Conservation (phyloP, 768 basidiomycete genomes). For the Grammothele lineata region DNA sequence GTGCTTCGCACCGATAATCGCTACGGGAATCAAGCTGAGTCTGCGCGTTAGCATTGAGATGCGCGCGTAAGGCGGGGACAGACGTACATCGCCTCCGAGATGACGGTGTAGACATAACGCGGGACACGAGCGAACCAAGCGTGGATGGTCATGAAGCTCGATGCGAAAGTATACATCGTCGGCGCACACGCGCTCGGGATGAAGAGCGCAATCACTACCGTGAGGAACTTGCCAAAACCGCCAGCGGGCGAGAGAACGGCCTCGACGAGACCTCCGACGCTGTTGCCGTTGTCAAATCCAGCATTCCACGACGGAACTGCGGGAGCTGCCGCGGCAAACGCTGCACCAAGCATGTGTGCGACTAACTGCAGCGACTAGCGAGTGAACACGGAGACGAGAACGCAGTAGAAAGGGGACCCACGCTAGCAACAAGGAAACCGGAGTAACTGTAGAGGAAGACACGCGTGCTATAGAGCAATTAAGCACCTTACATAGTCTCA, state of each 20-base stretch:
- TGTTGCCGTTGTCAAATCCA: conserved; percentile 35
- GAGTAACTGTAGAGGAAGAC: conserved; percentile 44
- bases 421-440: conserved; percentile 40
- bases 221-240: conserved; percentile 44
- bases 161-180: conserved; percentile 53
- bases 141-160: conserved; percentile 39
- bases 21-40: conserved; percentile 40
- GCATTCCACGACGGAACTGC: conserved; percentile 35
- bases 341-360: conserved; percentile 40
- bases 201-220: conserved; percentile 47
- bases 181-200: conserved; percentile 54
- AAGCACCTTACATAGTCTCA: not conserved
- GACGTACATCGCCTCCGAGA: conserved; percentile 42
- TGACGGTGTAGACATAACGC: conserved; percentile 42
- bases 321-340: conserved; percentile 40
- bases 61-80: not conserved
- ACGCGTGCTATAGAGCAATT: conserved; percentile 24
- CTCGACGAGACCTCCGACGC: conserved; percentile 40
- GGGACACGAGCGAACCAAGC: conserved; percentile 34
- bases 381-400: not conserved
- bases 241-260: conserved; percentile 36
- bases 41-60: conserved; percentile 1
- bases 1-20: conserved; percentile 40
- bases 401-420: conserved; percentile 19
- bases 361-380: conserved; percentile 27